Conservation (phyloP, 2,329 filamentous ascomycete genomes). For the Alternaria arbusti region DNA sequence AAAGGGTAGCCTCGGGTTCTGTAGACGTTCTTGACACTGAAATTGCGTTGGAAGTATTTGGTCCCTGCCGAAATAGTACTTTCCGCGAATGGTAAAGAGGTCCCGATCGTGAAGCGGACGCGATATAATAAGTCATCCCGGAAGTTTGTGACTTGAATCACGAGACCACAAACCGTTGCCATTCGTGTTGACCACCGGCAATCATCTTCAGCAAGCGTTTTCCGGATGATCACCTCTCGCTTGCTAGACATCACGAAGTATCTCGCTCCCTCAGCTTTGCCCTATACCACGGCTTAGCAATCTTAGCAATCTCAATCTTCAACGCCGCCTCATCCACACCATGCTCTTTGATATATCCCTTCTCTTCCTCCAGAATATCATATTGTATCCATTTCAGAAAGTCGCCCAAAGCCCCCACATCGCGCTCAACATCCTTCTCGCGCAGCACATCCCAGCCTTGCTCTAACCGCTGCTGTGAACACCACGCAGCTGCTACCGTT, state of each 20-base stretch:
- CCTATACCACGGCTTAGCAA: conserved; percentile 18
- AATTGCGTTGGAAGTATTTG: no score
- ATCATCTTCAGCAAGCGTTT: not conserved
- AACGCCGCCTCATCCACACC: conserved; percentile 25
- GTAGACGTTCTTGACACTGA: no score
- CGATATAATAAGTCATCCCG: no score
- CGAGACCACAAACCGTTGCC: not conserved
- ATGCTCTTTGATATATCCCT: conserved; percentile 23
- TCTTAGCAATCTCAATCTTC: conserved; percentile 27
- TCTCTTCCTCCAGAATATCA: conserved; percentile 34
- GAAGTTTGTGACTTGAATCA: no score
- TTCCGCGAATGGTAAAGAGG: no score
- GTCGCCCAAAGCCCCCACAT: conserved; percentile 20
- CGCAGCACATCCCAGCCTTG: conserved; percentile 35
- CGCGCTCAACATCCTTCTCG: conserved; percentile 17
- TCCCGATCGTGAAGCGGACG: no score
- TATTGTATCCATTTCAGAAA: conserved; percentile 36
- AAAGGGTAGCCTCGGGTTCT: no score
- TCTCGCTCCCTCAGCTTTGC: not conserved
- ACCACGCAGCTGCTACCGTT: conserved; percentile 25
- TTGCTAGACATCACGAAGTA: not conserved
- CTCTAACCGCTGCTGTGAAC: conserved; percentile 27
- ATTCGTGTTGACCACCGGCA: not conserved
- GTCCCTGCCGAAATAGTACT: no score
- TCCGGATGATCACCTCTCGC: no score